Conservation (phyloP, 257 asterid species). For the Solanum rostratum region DNA sequence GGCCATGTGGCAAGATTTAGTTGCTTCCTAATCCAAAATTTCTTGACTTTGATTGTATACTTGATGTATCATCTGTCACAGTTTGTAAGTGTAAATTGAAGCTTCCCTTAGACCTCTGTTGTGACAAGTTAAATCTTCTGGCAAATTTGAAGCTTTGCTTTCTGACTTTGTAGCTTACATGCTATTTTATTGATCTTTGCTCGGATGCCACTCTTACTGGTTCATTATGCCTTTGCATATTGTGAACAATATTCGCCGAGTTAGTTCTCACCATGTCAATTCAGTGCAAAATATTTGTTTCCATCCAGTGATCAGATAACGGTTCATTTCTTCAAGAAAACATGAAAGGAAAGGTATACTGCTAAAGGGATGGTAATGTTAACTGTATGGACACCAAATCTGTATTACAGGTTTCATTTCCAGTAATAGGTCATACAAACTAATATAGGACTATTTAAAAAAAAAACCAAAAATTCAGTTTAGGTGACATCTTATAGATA, state of each 20-base stretch:
- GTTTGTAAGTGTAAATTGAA: slow-evolving; percentile 48
- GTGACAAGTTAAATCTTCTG: not conserved
- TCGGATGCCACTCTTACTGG: not conserved
- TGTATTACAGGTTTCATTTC: not conserved
- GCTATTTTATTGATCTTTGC: not conserved
- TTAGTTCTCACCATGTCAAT: no score
- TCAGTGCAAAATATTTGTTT: no score
- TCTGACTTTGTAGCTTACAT: not conserved
- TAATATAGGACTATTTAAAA: not conserved
- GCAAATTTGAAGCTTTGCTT: not conserved
- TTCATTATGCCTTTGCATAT: not conserved
- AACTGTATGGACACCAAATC: not conserved
- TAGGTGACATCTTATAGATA: slow-evolving; percentile 2
- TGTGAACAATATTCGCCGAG: not conserved
- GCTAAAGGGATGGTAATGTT: not conserved
- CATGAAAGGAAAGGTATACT: not conserved
- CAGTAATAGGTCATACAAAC: not conserved
- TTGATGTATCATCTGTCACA: slow-evolving; percentile 20
- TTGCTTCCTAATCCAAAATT: not conserved
- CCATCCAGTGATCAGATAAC: not conserved
- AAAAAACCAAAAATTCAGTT: not conserved
- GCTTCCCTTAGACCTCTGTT: slow-evolving; percentile 17
- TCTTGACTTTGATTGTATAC: slow-evolving; percentile 1
- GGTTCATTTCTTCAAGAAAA: not conserved
- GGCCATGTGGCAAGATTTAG: slow-evolving; percentile 83